Conservation (phyloP, 169 alveolate genomes). For the Cyclospora cayetanensis region DNA sequence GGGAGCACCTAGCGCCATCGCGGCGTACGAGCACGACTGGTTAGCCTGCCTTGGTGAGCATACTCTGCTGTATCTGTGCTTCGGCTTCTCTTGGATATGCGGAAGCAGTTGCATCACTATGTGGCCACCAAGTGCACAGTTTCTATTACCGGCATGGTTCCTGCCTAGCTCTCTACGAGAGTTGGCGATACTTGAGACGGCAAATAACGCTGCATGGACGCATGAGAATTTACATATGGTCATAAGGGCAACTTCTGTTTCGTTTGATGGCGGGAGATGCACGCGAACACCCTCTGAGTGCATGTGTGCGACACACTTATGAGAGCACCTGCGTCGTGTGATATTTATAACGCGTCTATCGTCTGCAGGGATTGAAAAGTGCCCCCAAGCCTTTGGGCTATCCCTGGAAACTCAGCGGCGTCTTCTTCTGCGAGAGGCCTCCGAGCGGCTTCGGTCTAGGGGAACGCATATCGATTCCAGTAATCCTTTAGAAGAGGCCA, state of each 20-base stretch:
- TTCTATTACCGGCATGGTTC: background rate
- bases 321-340: no score
- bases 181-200: no score
- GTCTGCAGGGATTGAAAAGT: constrained; percentile 67
- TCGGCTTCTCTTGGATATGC: background rate
- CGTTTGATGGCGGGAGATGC: no score
- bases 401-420: constrained; percentile 70
- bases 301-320: no score
- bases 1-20: constrained; percentile 84
- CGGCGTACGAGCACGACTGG: constrained; percentile 66
- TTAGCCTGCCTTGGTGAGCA: constrained; percentile 49
- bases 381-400: constrained; percentile 69
- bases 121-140: background rate
- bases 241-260: background rate
- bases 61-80: background rate
- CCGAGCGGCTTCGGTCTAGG: constrained; percentile 43
- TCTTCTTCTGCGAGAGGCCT: constrained; percentile 56
- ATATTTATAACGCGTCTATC: no score
- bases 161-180: no score
- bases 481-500: background rate
- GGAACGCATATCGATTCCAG: background rate
- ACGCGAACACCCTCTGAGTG: no score
- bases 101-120: background rate
- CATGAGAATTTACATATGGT: background rate
- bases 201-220: background rate